Base-by-base conservation (phyloP, 306 rosid genomes). In the Malus fusca region DNA sequence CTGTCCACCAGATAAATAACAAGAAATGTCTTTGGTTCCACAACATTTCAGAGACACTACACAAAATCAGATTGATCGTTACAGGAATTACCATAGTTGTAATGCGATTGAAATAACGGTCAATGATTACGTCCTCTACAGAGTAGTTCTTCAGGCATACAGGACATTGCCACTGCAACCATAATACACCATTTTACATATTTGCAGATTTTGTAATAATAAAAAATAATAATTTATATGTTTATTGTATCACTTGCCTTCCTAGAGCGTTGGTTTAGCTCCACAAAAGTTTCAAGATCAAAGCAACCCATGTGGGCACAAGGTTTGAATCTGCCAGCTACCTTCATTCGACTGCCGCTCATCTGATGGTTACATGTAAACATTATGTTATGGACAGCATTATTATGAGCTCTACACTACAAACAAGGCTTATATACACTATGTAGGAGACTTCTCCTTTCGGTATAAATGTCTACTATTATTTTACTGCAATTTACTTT, bases 311-410 rank as follows among this genome's bases (percentile, higher is more conserved):
- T 66, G 79, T 76, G 79, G 15, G 15, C 65, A 43, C 71, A 42
- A 35, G 98, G 98, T 80, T 89, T 96, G 81, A 96, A 96, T 83
- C 99, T 90, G 79, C 98, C 99, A 74, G 99, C 97, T 75, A 92
- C 80, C 88, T 92, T 96, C 91, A 96, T 96, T 86, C 99, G 91
- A 33, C 92, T 89, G 77, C 99, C 99, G 81, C 99, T 96, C 98
- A 96, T 89, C 99, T 96, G 66, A 56, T 13, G 3, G 28, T 62
- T 74, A 28, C 44, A 46, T 28, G 31, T 74, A 74, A 12, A 74
- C 61, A 74, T 74, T 30, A 73, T 30, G 12, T 13, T 31, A 74
- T 74, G 21, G 15, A 43, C 43, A 28, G 77, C 43, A 43, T 11
- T 42, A 43, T 18, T 73, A 26, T 61, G 30, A 62, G 66, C 70